Conservation (phyloP, 176 grass and related monocot genomes). For the Secale cereale region DNA sequence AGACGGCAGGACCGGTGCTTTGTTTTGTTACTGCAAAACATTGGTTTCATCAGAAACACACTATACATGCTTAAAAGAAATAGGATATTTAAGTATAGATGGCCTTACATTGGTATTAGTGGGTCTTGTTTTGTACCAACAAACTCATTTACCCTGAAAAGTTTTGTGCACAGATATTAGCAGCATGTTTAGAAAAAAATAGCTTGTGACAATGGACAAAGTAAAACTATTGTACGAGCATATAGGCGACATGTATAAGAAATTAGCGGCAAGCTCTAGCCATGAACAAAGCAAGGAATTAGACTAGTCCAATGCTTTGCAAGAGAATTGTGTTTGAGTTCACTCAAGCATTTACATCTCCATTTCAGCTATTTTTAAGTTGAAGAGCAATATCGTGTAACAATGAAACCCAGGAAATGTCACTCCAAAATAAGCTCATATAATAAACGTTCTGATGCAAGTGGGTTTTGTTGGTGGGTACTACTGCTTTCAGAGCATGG, state of each 20-base stretch:
- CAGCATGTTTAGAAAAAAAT: neutral
- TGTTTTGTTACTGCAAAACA: conserved; percentile 64
- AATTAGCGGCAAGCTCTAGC: no score
- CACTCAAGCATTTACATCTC: neutral
- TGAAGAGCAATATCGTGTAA: neutral
- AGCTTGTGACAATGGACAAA: neutral
- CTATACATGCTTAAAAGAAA: neutral
- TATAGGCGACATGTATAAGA: neutral
- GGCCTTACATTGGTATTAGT: conserved; percentile 75
- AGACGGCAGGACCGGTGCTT: conserved; percentile 48
- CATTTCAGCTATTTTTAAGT: neutral
- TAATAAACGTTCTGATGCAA: neutral
- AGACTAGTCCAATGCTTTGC: neutral
- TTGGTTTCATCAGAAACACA: neutral
- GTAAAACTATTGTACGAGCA: neutral
- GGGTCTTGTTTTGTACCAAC: conserved; percentile 81
- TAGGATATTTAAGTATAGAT: conserved; percentile 15
- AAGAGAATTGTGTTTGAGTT: neutral
- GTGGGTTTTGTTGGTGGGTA: neutral
- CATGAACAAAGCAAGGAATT: neutral
- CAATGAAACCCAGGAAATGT: neutral
- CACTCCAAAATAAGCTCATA: neutral
- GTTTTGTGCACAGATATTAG: conserved; percentile 14
- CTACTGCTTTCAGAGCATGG: neutral
- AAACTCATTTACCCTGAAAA: conserved; percentile 78